Conservation (phyloP, 352 stramenopile genomes). For the Pythium grandisporangium region DNA sequence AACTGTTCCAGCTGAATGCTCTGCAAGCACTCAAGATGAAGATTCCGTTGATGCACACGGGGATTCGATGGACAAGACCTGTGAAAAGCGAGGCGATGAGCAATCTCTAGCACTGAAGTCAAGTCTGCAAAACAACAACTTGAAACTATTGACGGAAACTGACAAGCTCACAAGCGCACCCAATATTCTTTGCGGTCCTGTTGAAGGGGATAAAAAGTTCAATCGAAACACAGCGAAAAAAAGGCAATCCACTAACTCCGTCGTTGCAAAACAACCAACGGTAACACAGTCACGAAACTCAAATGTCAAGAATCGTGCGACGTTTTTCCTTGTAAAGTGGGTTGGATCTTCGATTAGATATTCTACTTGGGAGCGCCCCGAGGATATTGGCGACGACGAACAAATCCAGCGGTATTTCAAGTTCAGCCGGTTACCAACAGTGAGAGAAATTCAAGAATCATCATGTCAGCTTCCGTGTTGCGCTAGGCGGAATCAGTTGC, state of each 20-base stretch:
- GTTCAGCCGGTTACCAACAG: conserved; percentile 70
- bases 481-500: conserved; percentile 61
- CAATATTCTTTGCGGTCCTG: conserved; percentile 35
- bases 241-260: too few species aligned
- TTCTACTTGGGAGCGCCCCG: conserved; percentile 81
- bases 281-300: conserved; percentile 5
- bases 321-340: conserved; percentile 87
- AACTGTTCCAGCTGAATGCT: too few species aligned
- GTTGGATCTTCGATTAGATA: conserved; percentile 76
- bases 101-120: background rate
- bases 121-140: too few species aligned
- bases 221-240: conserved; percentile 38
- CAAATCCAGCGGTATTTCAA: conserved; percentile 88
- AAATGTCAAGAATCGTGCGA: conserved; percentile 30
- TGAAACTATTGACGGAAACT: too few species aligned
- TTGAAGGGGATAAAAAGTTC: conserved; percentile 64
- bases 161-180: conserved; percentile 11
- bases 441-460: conserved; percentile 74
- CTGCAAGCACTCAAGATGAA: too few species aligned
- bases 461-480: conserved; percentile 84
- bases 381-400: conserved; percentile 86
- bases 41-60: background rate
- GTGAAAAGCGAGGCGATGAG: background rate
- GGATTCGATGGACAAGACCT: background rate
- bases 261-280: conserved; percentile 17